Conservation (phyloP, 177 flowering plant species). For the Vitis hybrid region DNA sequence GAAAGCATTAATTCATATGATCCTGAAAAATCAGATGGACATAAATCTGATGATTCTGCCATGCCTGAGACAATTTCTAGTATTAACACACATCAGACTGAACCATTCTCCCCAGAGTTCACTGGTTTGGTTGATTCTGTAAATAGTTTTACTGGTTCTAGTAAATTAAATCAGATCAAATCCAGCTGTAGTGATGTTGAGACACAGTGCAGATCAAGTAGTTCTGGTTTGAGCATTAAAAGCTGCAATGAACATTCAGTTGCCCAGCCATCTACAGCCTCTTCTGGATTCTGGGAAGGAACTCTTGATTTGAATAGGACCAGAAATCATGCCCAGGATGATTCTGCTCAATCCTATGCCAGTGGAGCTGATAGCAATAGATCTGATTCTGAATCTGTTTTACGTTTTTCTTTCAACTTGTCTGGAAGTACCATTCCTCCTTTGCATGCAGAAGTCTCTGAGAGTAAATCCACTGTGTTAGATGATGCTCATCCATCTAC, state of each 20-base stretch:
- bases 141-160: constrained; percentile 20
- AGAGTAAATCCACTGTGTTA: constrained; percentile 5
- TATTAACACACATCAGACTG: constrained; percentile 11
- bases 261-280: constrained; percentile 26
- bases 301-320: constrained; percentile 26
- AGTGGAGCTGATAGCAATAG: constrained; percentile 19
- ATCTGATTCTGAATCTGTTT: constrained; percentile 25
- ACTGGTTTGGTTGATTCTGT: constrained; percentile 27
- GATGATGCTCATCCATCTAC: constrained; percentile 19
- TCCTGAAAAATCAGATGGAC: constrained; percentile 22
- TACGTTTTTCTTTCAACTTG: constrained; percentile 27
- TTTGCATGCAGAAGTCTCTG: constrained; percentile 12
- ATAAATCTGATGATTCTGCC: constrained; percentile 17
- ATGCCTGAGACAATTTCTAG: constrained; percentile 15
- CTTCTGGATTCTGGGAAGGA: constrained; percentile 44
- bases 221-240: constrained; percentile 19
- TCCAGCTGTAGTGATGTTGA: constrained; percentile 20
- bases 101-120: constrained; percentile 33
- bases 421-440: constrained; percentile 21
- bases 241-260: constrained; percentile 18
- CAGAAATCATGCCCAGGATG: constrained; percentile 15
- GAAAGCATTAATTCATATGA: constrained; percentile 29
- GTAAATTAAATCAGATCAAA: constrained; percentile 25
- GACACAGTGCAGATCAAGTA: constrained; percentile 17
- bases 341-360: constrained; percentile 16